Evolutionary conservation across 2,329 filamentous ascomycete genomes (phyloP).

Genomic region (Rhynchosporium graminicola): DNA sequence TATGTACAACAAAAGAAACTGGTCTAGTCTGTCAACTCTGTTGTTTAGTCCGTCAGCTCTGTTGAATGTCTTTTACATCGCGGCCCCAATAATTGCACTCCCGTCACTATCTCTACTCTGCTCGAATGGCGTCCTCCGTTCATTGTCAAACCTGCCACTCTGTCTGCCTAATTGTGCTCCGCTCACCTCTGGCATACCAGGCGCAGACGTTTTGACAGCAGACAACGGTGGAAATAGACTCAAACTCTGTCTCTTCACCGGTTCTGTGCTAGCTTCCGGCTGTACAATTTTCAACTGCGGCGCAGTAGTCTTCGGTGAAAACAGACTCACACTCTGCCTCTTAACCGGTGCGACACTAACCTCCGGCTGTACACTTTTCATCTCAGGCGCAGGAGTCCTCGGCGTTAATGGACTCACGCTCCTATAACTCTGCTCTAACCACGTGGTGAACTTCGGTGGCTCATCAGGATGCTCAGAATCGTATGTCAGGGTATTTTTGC

Average conservation of each 20-base stretch:
- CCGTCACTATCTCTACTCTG: constrained; percentile 15
- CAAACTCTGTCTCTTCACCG: too few relatives aligned
- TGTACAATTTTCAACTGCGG: too few relatives aligned
- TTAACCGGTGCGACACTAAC: too few relatives aligned
- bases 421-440: constrained; percentile 20
- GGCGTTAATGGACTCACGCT: constrained; percentile 18
- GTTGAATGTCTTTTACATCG: neutral
- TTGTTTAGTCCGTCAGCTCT: neutral
- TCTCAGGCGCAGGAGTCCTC: too few relatives aligned
- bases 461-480: constrained; percentile 26
- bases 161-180: neutral
- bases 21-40: neutral
- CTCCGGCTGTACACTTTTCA: too few relatives aligned
- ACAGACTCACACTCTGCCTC: too few relatives aligned
- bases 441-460: constrained; percentile 26
- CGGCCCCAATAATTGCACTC: constrained; percentile 14
- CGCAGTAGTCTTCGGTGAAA: too few relatives aligned
- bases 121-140: neutral
- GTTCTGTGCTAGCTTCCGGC: too few relatives aligned
- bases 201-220: neutral
- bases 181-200: neutral
- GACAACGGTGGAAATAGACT: too few relatives aligned
- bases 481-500: constrained; percentile 27
- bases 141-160: neutral
- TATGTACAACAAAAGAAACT: neutral